Base-by-base conservation (phyloP, 345 rosid species). In the Aurinia saxatilis region DNA sequence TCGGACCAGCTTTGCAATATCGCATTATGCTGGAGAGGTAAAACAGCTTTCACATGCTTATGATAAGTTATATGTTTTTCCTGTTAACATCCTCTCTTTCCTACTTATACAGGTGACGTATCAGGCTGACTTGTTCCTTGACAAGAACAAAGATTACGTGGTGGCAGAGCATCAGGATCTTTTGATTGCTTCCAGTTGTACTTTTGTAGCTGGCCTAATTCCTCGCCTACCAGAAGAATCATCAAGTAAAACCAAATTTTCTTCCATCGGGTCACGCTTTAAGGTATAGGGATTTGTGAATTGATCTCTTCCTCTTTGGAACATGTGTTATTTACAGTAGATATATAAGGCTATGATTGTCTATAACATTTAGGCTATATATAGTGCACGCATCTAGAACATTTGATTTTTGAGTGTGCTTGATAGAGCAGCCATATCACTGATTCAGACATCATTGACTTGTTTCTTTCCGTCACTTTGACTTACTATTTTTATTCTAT, bases 21-120 rank as follows among this genome's bases (percentile, higher is more conserved):
- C 90, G 30, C 99, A 93, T 72, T 93, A 93, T 85, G 99, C 99
- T 17, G 99, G 99, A 66, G 99, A 93, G 99, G 99, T 93, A 76
- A 74, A 38, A 31, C 45, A 31, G 25, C 57, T 58, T 57, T 73
- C 42, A 66, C 60, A 8, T 40, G 35, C 54, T 48, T 50, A 23
- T 46, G 17, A 41, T 50, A 53, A 60, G 53, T 34, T 39, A 51
- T 27, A 72, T 73, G 61, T 16, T 11, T 46, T 36, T n/a, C 29
- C 10, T 10, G 40, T 61, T 74, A 45, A 54, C 37, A 55, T 65
- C 15, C 12, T 76, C 61, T 31, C 18, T 66, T 58, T 50, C 54
- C 34, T 58, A 42, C 47, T 57, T 57, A 49, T 56, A 63, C 78
- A 93, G 99, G 99, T 93, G 44, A 73, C 66, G 50, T 93, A 93